Conservation (phyloP, 768 basidiomycete genomes). For the Boletus tylopilopsis region DNA sequence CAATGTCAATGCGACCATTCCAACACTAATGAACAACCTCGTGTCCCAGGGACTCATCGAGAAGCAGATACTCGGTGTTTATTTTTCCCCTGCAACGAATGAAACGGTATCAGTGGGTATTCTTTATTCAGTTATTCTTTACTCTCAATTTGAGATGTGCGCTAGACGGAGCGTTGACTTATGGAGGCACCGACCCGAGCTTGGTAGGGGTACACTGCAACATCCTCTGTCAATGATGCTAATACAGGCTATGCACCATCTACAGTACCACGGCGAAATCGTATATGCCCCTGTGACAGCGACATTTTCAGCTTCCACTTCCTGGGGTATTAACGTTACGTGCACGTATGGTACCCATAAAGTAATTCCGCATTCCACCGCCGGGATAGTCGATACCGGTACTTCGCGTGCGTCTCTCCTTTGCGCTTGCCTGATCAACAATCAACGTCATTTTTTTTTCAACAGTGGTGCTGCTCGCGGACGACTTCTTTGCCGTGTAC, state of each 20-base stretch:
- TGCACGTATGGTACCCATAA: constrained; percentile 10
- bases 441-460: neutral
- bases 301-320: constrained; percentile 21
- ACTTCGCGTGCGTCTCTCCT: constrained; percentile 16
- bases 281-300: constrained; percentile 25
- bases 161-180: constrained; percentile 27
- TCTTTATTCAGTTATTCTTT: neutral
- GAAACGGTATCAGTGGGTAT: constrained; percentile 15
- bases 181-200: constrained; percentile 16
- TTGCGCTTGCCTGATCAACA: neutral
- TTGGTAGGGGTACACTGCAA: constrained; percentile 10
- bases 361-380: constrained; percentile 17
- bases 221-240: neutral
- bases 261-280: constrained; percentile 21
- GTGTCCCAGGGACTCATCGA: constrained; percentile 17
- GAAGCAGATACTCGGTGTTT: constrained; percentile 17
- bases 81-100: constrained; percentile 20
- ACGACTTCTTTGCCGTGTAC: constrained; percentile 18
- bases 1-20: constrained; percentile 7
- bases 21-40: constrained; percentile 27
- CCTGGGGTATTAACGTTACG: constrained; percentile 31
- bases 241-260: neutral
- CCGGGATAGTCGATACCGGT: constrained; percentile 30
- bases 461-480: constrained; percentile 22
- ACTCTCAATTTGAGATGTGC: neutral